phyloP scores from a whole-genome alignment of 2,329 filamentous ascomycete species.

The Aureobasidium lini region DNA sequence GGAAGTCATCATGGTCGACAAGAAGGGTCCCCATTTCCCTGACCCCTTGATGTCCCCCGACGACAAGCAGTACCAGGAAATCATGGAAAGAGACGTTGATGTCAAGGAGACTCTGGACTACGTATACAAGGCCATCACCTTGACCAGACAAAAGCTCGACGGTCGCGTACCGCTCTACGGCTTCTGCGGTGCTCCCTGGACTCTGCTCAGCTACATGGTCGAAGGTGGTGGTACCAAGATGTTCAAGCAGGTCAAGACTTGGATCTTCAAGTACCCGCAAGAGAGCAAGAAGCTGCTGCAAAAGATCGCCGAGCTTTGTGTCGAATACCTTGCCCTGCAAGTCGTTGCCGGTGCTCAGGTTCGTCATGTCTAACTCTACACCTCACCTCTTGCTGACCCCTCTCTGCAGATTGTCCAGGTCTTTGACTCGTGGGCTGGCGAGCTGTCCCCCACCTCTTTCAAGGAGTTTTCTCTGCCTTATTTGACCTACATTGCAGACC shows the following conservation, averaged over 20 bases:
- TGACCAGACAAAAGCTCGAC: slow-evolving; percentile 79
- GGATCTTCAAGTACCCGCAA: slow-evolving; percentile 83
- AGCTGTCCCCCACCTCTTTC: slow-evolving; percentile 79
- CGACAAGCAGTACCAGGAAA: slow-evolving; percentile 72
- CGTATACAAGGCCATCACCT: slow-evolving; percentile 89
- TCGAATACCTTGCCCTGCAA: slow-evolving; percentile 88
- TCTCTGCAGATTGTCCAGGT: slow-evolving; percentile 72
- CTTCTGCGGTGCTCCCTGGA: slow-evolving; percentile 97
- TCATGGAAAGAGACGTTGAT: slow-evolving; percentile 73
- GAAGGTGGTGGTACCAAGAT: slow-evolving; percentile 94
- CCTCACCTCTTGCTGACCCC: neutral
- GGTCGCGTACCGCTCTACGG: slow-evolving; percentile 89
- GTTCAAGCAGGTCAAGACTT: slow-evolving; percentile 90
- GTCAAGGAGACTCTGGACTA: slow-evolving; percentile 81
- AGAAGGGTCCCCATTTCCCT: slow-evolving; percentile 93
- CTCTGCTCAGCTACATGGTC: slow-evolving; percentile 96
- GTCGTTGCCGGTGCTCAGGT: slow-evolving; percentile 89
- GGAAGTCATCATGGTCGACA: slow-evolving; percentile 97
- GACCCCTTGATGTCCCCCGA: slow-evolving; percentile 69
- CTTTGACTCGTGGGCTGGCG: slow-evolving; percentile 97
- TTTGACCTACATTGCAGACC: slow-evolving; percentile 71
- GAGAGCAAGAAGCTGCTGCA: slow-evolving; percentile 74
- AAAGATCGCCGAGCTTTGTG: slow-evolving; percentile 90
- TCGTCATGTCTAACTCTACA: slow-evolving; percentile 16
- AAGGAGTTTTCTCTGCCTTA: slow-evolving; percentile 80